Evolutionary conservation across 257 asterid species (phyloP), one percentile per base, ranked within the genome.

Genomic region (Linaria vulgaris): DNA sequence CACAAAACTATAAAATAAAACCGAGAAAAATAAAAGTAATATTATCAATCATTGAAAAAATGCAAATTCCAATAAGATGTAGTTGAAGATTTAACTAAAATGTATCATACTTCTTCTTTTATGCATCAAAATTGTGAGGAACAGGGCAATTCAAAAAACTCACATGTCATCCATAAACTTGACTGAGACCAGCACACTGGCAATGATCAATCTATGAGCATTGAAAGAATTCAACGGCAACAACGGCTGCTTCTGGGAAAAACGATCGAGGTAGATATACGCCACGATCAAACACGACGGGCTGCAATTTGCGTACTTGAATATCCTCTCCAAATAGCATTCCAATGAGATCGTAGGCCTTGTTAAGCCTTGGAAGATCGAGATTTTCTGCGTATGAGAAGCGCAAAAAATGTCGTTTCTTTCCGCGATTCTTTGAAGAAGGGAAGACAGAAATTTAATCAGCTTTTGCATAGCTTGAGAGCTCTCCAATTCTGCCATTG

Each of bases 91-190:
- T 34, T 34, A 34, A 34, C 10, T 34, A 34, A 34, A 27, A 2
- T 27, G 6, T 27, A 27, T 27, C 34, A 27, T 27, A 2, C 34
- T 3, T 3, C 6, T 27, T 27, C 34, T 27, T n/a, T n/a, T n/a
- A n/a, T n/a, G n/a, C n/a, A 27, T 27, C 10, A 34, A 34, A 3
- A 3, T 3, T 34, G 5, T 34, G 41, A 34, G 9, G 41, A 34
- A 34, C 41, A 3, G 41, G 1, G 41, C 37, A 7, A 34, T 34
- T 7, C 5, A 57, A 65, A 58, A 12, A 27, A 16, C 92, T 85
- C 53, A 88, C 96, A 77, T 72, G 52, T 88, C 95, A 74, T 88
- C 95, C 92, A 88, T 75, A 74, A 88, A 88, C 75, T 88, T 88
- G 0, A 84, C 91, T 63, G 96, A 78, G 52, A 80, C 73, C 72